Evolutionary conservation across 1,284 basidiomycete genomes (phyloP).

Genomic region (Cutaneotrichosporon curvatum): DNA sequence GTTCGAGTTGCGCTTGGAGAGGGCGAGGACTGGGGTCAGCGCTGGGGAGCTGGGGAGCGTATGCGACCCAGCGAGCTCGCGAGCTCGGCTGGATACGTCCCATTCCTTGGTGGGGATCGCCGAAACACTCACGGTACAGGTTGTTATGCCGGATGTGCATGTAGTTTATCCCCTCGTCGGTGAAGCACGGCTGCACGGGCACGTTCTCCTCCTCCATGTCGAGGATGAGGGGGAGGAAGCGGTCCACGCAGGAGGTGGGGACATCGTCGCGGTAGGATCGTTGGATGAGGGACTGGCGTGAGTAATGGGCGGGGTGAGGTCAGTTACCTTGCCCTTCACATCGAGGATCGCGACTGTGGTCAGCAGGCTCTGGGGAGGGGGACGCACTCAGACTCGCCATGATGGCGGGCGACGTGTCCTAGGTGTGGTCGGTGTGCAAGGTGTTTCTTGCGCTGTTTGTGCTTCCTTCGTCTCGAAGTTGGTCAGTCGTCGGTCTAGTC

Average conservation of each 20-base stretch:
- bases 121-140: constrained; percentile 70
- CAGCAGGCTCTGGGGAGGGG: not conserved
- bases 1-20: constrained; percentile 94
- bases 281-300: constrained; percentile 77
- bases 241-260: constrained; percentile 76
- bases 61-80: too few species aligned
- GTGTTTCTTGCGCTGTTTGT: too few species aligned
- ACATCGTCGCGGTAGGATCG: constrained; percentile 98
- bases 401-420: too few species aligned
- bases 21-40: constrained; percentile 66
- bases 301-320: not conserved
- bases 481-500: too few species aligned
- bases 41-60: too few species aligned
- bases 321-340: constrained; percentile 71
- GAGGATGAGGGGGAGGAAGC: constrained; percentile 87
- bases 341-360: constrained; percentile 80
- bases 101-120: too few species aligned
- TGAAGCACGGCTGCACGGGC: constrained; percentile 91
- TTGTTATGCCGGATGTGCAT: constrained; percentile 99
- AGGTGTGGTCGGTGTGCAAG: too few species aligned
- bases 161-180: constrained; percentile 88
- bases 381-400: constrained; percentile 38
- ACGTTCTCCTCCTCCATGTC: constrained; percentile 97
- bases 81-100: too few species aligned
- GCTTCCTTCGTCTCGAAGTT: too few species aligned